These are phyloP conservation scores for Hypoxylon perforatum DNA, from an alignment of 495 filamentous ascomycete genomes.

Conservation along the genomic window DNA sequence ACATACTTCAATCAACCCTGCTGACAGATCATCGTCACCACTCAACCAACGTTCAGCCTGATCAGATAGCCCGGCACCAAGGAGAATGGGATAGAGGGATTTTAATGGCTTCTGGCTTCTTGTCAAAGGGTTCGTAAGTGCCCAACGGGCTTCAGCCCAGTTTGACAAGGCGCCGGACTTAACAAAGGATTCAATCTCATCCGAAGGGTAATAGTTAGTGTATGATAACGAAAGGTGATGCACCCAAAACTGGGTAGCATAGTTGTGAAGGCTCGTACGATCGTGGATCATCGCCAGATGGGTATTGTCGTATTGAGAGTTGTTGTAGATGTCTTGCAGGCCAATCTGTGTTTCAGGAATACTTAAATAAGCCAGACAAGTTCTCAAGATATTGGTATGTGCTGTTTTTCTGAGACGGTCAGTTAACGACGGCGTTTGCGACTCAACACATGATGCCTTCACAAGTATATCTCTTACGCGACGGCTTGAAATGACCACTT, in stretches of 20 bases:
- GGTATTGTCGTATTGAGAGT: neutral
- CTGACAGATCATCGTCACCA: neutral
- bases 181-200: neutral
- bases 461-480: conserved; percentile 22
- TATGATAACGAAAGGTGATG: conserved; percentile 5
- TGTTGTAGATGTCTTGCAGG: neutral
- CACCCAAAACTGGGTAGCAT: conserved; percentile 13
- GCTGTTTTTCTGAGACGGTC: neutral
- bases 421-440: too few species aligned
- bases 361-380: neutral
- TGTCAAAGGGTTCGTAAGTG: conserved; percentile 15
- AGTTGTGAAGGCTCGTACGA: conserved; percentile 5
- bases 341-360: neutral
- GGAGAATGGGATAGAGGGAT: conserved; percentile 16
- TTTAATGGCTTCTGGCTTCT: conserved; percentile 14
- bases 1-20: conserved; percentile 12
- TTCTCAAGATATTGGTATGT: neutral
- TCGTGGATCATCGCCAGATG: neutral
- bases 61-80: conserved; percentile 11
- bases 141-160: conserved; percentile 16
- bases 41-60: neutral
- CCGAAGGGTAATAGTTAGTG: neutral
- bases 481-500: conserved; percentile 13
- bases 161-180: conserved; percentile 3
- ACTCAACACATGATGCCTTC: neutral